A percentile compares a stretch with the other conserved stretches of the same genome.
phyloP scores from a whole-genome alignment of 768 basidiomycete species.

The Agaricus sinodeliciosus region DNA sequence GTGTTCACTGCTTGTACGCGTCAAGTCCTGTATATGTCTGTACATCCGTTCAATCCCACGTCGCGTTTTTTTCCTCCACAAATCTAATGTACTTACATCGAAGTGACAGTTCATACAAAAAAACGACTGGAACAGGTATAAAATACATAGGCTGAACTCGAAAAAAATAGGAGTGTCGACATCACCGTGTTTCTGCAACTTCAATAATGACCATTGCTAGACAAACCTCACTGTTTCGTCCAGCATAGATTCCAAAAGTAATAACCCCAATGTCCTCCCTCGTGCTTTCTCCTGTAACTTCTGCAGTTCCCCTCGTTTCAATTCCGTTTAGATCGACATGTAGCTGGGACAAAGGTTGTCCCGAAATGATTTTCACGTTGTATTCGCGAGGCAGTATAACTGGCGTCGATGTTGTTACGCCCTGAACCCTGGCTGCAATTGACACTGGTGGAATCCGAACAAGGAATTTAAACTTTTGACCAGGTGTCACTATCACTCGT shows the following conservation, averaged over 20 bases:
- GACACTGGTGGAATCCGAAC: slow-evolving; percentile 33
- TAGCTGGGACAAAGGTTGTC: slow-evolving; percentile 44
- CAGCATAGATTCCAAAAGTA: slow-evolving; percentile 48
- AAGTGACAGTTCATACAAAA: slow-evolving; percentile 1
- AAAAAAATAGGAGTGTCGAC: neutral
- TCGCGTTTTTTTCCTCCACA: neutral
- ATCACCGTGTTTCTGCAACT: slow-evolving; percentile 32
- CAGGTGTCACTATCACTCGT: slow-evolving; percentile 42
- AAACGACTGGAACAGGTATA: slow-evolving; percentile 6
- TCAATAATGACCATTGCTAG: slow-evolving; percentile 52
- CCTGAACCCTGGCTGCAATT: slow-evolving; percentile 9
- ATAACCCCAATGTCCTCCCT: slow-evolving; percentile 46
- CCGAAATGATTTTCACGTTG: slow-evolving; percentile 44
- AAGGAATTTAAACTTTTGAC: slow-evolving; percentile 54
- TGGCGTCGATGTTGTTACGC: neutral
- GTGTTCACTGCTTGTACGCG: neutral
- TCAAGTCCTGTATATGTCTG: neutral
- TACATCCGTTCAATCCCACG: slow-evolving; percentile 6
- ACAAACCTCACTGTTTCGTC: slow-evolving; percentile 38
- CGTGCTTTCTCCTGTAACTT: slow-evolving; percentile 49
- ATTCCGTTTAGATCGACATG: slow-evolving; percentile 41
- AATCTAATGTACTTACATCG: slow-evolving; percentile 9
- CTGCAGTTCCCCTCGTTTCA: slow-evolving; percentile 41
- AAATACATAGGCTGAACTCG: slow-evolving; percentile 12
- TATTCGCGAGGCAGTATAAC: slow-evolving; percentile 18